Conservation (phyloP, 345 rosid species). For the Camelina hispida region DNA sequence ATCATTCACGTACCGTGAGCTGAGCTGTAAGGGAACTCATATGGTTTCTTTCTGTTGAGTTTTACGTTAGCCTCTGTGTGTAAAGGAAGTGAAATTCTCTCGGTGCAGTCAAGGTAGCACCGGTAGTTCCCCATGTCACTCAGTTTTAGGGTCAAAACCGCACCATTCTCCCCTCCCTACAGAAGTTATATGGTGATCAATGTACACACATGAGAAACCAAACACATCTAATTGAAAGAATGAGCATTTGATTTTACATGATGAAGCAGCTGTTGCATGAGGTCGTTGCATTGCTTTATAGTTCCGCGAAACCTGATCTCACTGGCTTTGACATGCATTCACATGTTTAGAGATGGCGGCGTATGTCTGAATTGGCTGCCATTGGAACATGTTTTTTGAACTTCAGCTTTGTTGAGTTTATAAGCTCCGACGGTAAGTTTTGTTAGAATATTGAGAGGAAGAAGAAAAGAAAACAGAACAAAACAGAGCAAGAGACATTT, state of each 20-base stretch:
- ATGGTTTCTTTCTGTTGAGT: constrained; percentile 61
- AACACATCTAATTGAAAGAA: constrained; percentile 13
- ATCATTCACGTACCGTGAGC: constrained; percentile 58
- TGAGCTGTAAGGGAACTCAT: constrained; percentile 58
- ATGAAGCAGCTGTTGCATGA: constrained; percentile 68
- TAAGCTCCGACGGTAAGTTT: constrained; percentile 73
- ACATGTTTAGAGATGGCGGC: constrained; percentile 80
- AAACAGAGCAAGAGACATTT: too few relatives aligned
- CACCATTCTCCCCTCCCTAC: constrained; percentile 67
- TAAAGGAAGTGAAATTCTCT: constrained; percentile 64
- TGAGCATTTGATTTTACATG: constrained; percentile 48
- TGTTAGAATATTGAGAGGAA: too few relatives aligned
- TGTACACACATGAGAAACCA: neutral
- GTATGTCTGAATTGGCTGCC: constrained; percentile 96
- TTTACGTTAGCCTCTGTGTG: constrained; percentile 60
- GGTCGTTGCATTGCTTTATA: constrained; percentile 69
- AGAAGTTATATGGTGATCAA: neutral
- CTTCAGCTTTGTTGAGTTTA: constrained; percentile 80
- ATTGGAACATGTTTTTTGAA: constrained; percentile 55
- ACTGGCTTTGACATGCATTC: constrained; percentile 55
- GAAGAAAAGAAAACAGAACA: too few relatives aligned
- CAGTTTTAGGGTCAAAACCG: constrained; percentile 61
- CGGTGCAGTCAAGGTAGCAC: constrained; percentile 59
- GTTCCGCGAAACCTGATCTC: constrained; percentile 83
- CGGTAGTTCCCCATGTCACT: constrained; percentile 87